Base-by-base conservation (phyloP, 2,329 filamentous ascomycete genomes). In the Lachnellula hyalina region DNA sequence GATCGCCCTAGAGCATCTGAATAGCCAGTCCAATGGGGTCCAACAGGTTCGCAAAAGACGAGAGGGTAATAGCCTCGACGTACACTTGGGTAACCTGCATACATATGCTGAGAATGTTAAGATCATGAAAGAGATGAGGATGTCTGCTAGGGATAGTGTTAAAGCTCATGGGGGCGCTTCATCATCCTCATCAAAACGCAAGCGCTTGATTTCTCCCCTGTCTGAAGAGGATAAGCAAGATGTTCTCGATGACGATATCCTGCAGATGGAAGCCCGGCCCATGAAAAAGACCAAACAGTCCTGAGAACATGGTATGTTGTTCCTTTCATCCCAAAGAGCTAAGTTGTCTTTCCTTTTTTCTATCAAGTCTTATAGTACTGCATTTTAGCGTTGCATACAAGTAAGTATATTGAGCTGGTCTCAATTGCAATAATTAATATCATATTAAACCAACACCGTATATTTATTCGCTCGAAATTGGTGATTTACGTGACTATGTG, bases 51-150 rank as follows among this genome's bases (percentile, higher is more conserved):
- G 65, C 17, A 54, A 54, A 19, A 49, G 54, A 17, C 44, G 64
- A 19, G 61, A 54, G n/a, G 63, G 62, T 4, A 69, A 68, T 46
- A 60, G 57, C 32, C 61, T 70, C 14, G 64, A 63, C 44, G 50
- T 57, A 9, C 67, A 68, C 47, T 36, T 56, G 19, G 64, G 64
- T 9, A 59, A 69, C 32, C 60, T 68, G n/a, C 62, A 68, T n/a
- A 14, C 58, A 2, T 65, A 56, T 44, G 54, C 66, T 17, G 47
- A 36, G 5, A 55, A 52, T 4, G 47, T 54, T 25, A 44, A 51
- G 42, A 14, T 42, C 7, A 48, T 32, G 23, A 47, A 44, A 47
- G 17, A 36, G 5, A 15, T 12, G 2, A 12, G 23, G 41, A 12
- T 5, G 21, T 1, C 11, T 17, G 12, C 11, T 15, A 53, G 23